Conservation (phyloP, 345 rosid genomes). For the Moricandia moricandioides region DNA sequence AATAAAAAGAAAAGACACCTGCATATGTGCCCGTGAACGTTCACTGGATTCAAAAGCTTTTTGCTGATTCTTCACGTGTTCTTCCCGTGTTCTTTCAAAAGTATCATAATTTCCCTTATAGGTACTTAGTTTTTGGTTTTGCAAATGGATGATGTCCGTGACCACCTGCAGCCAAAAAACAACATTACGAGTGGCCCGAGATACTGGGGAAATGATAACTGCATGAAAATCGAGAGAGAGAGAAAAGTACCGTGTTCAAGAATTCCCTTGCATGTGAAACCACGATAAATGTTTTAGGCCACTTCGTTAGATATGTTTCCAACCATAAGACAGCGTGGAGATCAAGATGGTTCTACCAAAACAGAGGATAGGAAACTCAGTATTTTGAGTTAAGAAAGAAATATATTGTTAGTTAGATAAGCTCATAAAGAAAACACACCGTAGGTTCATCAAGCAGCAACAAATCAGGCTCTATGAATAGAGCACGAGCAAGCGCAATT, state of each 20-base stretch:
- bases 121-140: slow-evolving; percentile 69
- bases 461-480: slow-evolving; percentile 91
- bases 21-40: slow-evolving; percentile 83
- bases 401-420: neutral
- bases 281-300: slow-evolving; percentile 97
- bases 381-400: slow-evolving; percentile 4
- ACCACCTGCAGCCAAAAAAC: slow-evolving; percentile 67
- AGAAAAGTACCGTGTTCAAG: slow-evolving; percentile 71
- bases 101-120: slow-evolving; percentile 89
- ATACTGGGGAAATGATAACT: slow-evolving; percentile 19
- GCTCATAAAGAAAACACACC: slow-evolving; percentile 41
- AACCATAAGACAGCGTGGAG: slow-evolving; percentile 98
- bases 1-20: slow-evolving; percentile 46
- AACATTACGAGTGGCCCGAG: slow-evolving; percentile 10
- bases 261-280: slow-evolving; percentile 99
- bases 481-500: slow-evolving; percentile 94
- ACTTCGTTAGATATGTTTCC: slow-evolving; percentile 87
- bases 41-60: slow-evolving; percentile 94
- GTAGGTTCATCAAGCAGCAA: slow-evolving; percentile 99
- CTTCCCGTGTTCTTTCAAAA: slow-evolving; percentile 86
- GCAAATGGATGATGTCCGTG: slow-evolving; percentile 90
- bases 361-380: slow-evolving; percentile 19
- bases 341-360: slow-evolving; percentile 95
- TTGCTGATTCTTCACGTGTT: slow-evolving; percentile 80
- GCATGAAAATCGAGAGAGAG: slow-evolving; percentile 7